Evolutionary conservation across 805 yeast genomes (phyloP).

Genomic region (Starmerella bacillaris): DNA sequence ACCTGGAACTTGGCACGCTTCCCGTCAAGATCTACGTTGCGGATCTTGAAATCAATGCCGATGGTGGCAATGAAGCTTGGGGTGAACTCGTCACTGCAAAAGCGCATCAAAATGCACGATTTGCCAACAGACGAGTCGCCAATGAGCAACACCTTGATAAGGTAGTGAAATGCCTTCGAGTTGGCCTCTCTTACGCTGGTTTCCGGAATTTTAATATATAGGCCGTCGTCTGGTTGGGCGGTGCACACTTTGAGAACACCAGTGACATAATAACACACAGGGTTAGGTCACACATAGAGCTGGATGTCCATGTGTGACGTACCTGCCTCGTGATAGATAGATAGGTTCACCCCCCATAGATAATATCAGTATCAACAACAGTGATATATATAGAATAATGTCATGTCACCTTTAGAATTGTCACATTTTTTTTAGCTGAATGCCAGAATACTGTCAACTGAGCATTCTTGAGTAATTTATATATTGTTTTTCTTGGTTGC

Average conservation of each 20-base stretch:
- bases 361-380: too few species aligned
- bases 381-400: too few species aligned
- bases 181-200: constrained; percentile 6
- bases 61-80: constrained; percentile 94
- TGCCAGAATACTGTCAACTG: too few species aligned
- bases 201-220: constrained; percentile 5
- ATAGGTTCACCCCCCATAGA: too few species aligned
- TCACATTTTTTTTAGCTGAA: too few species aligned
- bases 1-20: constrained; percentile 85
- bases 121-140: constrained; percentile 61
- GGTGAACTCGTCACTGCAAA: constrained; percentile 90
- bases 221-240: not conserved
- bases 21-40: constrained; percentile 86
- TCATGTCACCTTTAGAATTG: too few species aligned
- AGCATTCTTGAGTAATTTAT: too few species aligned
- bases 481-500: too few species aligned
- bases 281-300: too few species aligned
- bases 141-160: constrained; percentile 77
- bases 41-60: constrained; percentile 94
- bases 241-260: not conserved
- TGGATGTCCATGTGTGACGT: too few species aligned
- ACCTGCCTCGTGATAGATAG: too few species aligned
- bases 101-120: constrained; percentile 72
- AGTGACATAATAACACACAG: not conserved
- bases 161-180: constrained; percentile 20